phyloP scores from a whole-genome alignment of 768 basidiomycete genomes.

The Amanita jacksonii region DNA sequence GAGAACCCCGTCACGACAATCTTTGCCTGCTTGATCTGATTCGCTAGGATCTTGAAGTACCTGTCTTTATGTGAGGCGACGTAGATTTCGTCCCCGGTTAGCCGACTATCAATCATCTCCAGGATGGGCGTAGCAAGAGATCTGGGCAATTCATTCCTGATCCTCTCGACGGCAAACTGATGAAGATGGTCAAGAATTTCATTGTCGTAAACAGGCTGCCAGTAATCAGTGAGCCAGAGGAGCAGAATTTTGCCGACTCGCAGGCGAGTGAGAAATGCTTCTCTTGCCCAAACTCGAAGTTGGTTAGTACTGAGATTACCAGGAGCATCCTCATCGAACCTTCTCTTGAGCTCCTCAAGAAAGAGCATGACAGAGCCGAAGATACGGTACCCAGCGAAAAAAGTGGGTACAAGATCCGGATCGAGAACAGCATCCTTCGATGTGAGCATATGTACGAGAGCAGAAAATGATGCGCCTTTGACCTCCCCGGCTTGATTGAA shows the following conservation, averaged over 20 bases:
- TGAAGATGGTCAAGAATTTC: constrained; percentile 25
- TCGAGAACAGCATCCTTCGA: constrained; percentile 30
- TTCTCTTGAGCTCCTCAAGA: constrained; percentile 27
- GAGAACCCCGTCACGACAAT: constrained; percentile 15
- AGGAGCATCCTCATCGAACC: constrained; percentile 36
- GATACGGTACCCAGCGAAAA: constrained; percentile 66
- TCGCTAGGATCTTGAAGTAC: background rate
- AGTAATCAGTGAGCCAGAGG: constrained; percentile 66
- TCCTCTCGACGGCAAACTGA: constrained; percentile 14
- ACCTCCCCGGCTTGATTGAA: constrained; percentile 19
- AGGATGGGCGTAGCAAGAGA: constrained; percentile 13
- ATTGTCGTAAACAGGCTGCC: constrained; percentile 45
- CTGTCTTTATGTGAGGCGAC: background rate
- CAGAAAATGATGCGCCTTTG: constrained; percentile 25
- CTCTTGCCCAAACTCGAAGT: constrained; percentile 27
- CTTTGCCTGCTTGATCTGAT: constrained; percentile 4
- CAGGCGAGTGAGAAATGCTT: constrained; percentile 41
- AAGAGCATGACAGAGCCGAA: constrained; percentile 46
- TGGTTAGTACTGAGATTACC: constrained; percentile 21
- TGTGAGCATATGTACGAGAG: constrained; percentile 34
- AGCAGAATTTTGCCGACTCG: constrained; percentile 53
- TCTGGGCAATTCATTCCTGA: constrained; percentile 21
- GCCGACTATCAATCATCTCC: constrained; percentile 8
- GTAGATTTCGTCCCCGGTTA: constrained; percentile 5
- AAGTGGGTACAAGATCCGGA: constrained; percentile 36